Base-by-base conservation (phyloP, 1,284 basidiomycete species). In the Boletus hoseneyae region DNA sequence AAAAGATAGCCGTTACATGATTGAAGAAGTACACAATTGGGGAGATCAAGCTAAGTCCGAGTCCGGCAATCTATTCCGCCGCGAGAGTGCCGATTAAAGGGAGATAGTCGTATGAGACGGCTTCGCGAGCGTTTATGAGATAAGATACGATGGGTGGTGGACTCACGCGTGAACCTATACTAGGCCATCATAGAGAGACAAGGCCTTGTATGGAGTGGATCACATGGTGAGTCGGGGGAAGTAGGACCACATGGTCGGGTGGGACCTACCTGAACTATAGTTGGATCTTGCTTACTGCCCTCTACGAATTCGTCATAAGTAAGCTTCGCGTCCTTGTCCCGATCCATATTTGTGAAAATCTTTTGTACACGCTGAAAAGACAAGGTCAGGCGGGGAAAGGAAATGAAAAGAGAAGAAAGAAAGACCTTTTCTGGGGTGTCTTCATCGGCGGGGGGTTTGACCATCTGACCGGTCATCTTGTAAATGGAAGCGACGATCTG, bases 401-500 rank as follows among this genome's bases (percentile, higher is more conserved):
- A 44, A 42, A 33, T 36, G 35, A 36, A 38, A 42, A 29, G 47
- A 48, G 48, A 27, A 47, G 42, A 42, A 27, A 47, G 42, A 41
- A 71, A 42, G 57, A 87, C 94, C 88, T 99, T 99, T 72, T 98
- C 94, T 2, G 97, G 97, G 16, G 97, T 99, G 73, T 99, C 94
- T 72, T 99, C 97, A 68, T 99, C 97, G 43, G 87, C 79, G 15
- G 97, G 96, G 23, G 99, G 82, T 69, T 95, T 96, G 62, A 99
- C 96, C 95, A 99, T 98, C 70, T 97, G 90, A 12, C 97, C 96
- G 4, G 94, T 96, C 94, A 97, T 97, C 80, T 96, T 96, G 79
- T 97, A 97, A 74, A 97, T 97, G 47, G 91, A 87, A 62, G 87
- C 82, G 6, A 97, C 95, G 65, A 97, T 97, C 74, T 92, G 85